Base-by-base conservation (phyloP, 2,329 filamentous ascomycete genomes). In the Davidsoniella eucalypti region DNA sequence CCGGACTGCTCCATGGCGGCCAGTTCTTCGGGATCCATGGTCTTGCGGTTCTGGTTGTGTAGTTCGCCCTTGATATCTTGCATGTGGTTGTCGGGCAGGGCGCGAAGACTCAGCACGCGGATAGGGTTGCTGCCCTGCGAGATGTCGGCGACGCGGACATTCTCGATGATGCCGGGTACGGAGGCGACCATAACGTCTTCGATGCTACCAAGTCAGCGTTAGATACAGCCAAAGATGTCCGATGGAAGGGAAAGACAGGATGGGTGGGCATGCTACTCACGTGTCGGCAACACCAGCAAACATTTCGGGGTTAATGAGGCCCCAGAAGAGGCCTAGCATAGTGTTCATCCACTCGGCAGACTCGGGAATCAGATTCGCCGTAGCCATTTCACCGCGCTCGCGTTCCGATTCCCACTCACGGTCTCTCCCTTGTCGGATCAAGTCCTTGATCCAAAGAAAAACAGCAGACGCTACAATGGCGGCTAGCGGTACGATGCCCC, bases 321-420 rank as follows among this genome's bases (percentile, higher is more conserved):
- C 84, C 92, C 92, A 98, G 41, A 92, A 73, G 40, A 94, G 76
- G 1, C 76, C 77, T 3, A 96, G 65, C 47, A 92, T 76, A 0
- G 85, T 88, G 63, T 98, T 98, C 75, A 98, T 82, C 92, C 92
- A 96, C 45, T 88, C 83, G 5, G 94, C 88, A 0, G 85, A 93
- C 65, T 95, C 90, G 0, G 90, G 90, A 5, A 96, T 82, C 25
- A 96, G 69, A 59, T 95, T 95, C 26, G 82, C 80, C 2, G 84
- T 87, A 1, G 90, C 87, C 63, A 80, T 87, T 66, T 92, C 75
- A 3, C 90, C 90, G 52, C 90, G 78, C 50, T 81, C 76, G 65
- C 88, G 80, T 64, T 96, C 90, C 54, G 82, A 87, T 4, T 80
- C 75, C 90, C 90, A 96, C 62, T 95, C 90, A 41, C 81, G 71